Base-by-base conservation (phyloP, 169 alveolate species). In the Plasmodium knowlesi region DNA sequence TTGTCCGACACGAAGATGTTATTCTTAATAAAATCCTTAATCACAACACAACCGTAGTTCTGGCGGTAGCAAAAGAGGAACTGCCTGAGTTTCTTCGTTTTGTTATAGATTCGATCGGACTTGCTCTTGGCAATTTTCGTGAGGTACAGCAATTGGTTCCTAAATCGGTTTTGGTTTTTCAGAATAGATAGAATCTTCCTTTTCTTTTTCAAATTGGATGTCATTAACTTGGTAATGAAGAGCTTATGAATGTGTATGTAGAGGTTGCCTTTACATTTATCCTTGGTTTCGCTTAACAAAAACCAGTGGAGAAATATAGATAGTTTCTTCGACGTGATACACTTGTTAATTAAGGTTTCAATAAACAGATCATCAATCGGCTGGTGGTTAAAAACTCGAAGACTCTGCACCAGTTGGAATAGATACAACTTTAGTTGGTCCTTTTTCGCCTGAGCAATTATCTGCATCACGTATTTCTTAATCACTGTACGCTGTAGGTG, bases 261-360 rank as follows among this genome's bases (percentile, higher is more conserved):
- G 22, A 89, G 71, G 12, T 89, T 89, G 22, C 94, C 94, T 79
- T 89, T 89, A 4, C 30, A 2, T 43, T 89, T 78, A 67, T 89
- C 83, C 41, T 89, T 79, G 8, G 94, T 43, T 72, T 89, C 94
- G 67, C 94, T 89, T 61, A 89, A 41, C 41, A 89, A 73, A 89
- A 89, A 67, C 94, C 94, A 89, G 73, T 89, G 83, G 22, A 89
- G 72, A 80, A 61, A 89, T 8, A 89, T 89, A 10, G 94, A 89
- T 0, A 89, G 41, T 32, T 89, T 89, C 73, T 89, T 89, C 0
- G 94, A 89, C 19, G 53, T 53, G 10, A 80, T 34, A 34, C 94
- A 89, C 61, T 81, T 78, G n/a, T 80, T 14, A 79, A 89, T 89
- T 89, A 89, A 80, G 9, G 90, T 89, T 6, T 89, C 70, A 25